phyloP scores from a whole-genome alignment of 352 stramenopile species.

The Globisporangium parvum region DNA sequence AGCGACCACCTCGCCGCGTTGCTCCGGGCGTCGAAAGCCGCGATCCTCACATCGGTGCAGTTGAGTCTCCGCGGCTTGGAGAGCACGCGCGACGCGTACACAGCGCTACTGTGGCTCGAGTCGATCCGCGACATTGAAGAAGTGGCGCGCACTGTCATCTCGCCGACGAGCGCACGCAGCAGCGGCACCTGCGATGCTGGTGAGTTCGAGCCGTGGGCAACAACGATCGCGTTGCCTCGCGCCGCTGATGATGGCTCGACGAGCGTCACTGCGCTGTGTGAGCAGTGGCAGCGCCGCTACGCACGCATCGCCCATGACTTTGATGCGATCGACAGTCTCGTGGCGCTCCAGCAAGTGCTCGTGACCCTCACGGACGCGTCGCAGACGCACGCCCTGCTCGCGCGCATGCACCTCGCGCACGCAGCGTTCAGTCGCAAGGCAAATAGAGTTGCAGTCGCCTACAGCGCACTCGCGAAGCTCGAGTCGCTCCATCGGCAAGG shows the following conservation, averaged over 20 bases:
- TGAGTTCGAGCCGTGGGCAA: not conserved
- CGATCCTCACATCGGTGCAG: constrained; percentile 46
- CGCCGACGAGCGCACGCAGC: not conserved
- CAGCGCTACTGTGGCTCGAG: constrained; percentile 47
- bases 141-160: constrained; percentile 15
- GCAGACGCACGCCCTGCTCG: constrained; percentile 19
- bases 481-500: constrained; percentile 39
- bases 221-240: not conserved
- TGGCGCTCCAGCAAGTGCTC: constrained; percentile 60
- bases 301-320: constrained; percentile 45
- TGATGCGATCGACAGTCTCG: constrained; percentile 45
- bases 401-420: constrained; percentile 51
- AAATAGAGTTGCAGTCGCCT: constrained; percentile 57
- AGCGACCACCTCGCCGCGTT: constrained; percentile 28
- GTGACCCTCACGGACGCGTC: constrained; percentile 30
- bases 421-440: constrained; percentile 56
- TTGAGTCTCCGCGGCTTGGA: constrained; percentile 66
- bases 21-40: constrained; percentile 32
- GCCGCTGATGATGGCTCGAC: not conserved
- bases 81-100: constrained; percentile 52
- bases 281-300: constrained; percentile 37
- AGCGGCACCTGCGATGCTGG: not conserved
- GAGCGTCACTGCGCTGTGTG: constrained; percentile 21
- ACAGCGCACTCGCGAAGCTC: constrained; percentile 55
- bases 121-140: constrained; percentile 63